These are phyloP conservation scores for Thyridium curvatum DNA, from an alignment of 2,329 filamentous ascomycete genomes.

Conservation along the genomic window DNA sequence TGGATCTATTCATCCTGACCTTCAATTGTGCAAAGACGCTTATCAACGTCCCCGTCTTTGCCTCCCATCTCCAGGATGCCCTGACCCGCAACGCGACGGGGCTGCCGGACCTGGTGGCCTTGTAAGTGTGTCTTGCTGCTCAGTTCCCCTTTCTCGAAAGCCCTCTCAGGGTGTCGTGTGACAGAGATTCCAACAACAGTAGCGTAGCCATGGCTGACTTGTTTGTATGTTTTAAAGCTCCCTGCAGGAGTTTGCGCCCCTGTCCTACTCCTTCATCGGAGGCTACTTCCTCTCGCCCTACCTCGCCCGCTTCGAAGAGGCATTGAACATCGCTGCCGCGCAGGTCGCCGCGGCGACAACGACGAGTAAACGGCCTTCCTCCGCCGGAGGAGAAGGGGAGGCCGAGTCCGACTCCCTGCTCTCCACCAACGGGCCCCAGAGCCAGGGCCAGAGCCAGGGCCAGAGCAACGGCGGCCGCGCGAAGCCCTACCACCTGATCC, in stretches of 20 bases:
- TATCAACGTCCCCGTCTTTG: conserved; percentile 65
- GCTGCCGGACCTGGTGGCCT: conserved; percentile 48
- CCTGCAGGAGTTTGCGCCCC: conserved; percentile 85
- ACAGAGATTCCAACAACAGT: too few species aligned
- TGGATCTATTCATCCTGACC: conserved; percentile 74
- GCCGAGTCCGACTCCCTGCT: neutral
- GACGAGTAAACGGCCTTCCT: neutral
- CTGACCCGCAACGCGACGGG: conserved; percentile 42
- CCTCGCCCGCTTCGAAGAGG: conserved; percentile 62
- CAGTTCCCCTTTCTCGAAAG: too few species aligned
- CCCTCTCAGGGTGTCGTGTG: neutral
- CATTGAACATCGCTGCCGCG: conserved; percentile 62
- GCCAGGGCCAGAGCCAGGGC: neutral
- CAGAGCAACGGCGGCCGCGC: neutral
- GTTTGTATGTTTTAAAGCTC: conserved; percentile 42
- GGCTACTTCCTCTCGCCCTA: conserved; percentile 73
- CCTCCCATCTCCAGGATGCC: conserved; percentile 58
- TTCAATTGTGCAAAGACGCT: conserved; percentile 80
- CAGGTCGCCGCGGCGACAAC: conserved; percentile 16
- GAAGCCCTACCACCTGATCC: conserved; percentile 61
- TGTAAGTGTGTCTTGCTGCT: conserved; percentile 35
- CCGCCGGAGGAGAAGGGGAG: too few species aligned
- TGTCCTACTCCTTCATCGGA: conserved; percentile 79
- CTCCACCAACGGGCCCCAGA: neutral
- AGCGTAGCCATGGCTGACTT: neutral